Evolutionary conservation across 306 rosid species (phyloP).

Genomic region (Cicer pinnatifidum): DNA sequence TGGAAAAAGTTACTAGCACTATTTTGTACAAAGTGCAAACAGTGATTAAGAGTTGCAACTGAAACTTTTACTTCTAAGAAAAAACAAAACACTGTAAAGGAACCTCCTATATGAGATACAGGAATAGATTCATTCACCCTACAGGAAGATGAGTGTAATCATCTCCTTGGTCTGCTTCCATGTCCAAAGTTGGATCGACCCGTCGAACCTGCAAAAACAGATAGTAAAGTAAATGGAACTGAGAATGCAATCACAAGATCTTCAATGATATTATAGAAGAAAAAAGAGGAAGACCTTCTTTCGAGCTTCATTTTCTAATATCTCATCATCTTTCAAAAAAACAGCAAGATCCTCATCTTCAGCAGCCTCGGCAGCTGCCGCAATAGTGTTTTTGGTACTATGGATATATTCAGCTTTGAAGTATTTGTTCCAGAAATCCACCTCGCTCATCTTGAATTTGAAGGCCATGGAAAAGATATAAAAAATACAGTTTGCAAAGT

Average conservation of each 20-base stretch:
- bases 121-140: conserved; percentile 57
- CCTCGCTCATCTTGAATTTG: conserved; percentile 78
- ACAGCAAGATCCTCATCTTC: conserved; percentile 97
- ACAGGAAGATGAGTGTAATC: conserved; percentile 96
- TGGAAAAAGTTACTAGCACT: not conserved
- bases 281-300: conserved; percentile 64
- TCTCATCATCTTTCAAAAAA: conserved; percentile 85
- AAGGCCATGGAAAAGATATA: conserved; percentile 23
- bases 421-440: conserved; percentile 94
- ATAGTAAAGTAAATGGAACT: conserved; percentile 34
- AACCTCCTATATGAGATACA: conserved; percentile 44
- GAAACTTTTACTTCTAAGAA: not conserved
- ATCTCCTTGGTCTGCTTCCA: conserved; percentile 98
- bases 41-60: conserved; percentile 17
- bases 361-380: conserved; percentile 99
- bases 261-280: conserved; percentile 18
- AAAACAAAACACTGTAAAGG: not conserved
- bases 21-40: not conserved
- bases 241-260: conserved; percentile 38
- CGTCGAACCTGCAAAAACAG: conserved; percentile 65
- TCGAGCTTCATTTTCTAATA: conserved; percentile 83
- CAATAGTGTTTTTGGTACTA: conserved; percentile 74
- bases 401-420: conserved; percentile 93
- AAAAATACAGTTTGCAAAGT: conserved; percentile 30
- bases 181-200: conserved; percentile 96